phyloP scores from a whole-genome alignment of 176 grass and related monocot species.

The Avena sativa region DNA sequence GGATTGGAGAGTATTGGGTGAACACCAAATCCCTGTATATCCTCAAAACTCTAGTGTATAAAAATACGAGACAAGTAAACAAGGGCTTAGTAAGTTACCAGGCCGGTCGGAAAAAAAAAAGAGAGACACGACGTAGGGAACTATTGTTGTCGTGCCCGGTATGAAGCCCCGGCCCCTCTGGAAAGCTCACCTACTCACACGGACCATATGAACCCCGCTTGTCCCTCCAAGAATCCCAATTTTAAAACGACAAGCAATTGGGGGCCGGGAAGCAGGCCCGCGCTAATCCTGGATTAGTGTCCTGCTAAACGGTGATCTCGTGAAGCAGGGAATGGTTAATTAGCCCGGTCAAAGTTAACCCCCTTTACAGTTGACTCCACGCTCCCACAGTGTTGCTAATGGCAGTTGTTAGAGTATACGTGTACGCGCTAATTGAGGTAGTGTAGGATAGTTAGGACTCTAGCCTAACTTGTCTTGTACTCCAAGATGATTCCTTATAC shows the following conservation, averaged over 20 bases:
- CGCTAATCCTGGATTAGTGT: conserved; percentile 67
- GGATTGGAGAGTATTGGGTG: too few species aligned
- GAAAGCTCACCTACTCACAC: conserved; percentile 31
- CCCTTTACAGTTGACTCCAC: conserved; percentile 53
- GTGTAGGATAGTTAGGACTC: too few species aligned
- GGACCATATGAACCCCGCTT: conserved; percentile 31
- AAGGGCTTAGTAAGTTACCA: background rate
- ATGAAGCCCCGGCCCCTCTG: background rate
- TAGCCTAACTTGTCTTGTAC: too few species aligned
- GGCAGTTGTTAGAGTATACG: background rate
- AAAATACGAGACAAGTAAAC: too few species aligned
- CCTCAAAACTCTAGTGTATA: too few species aligned
- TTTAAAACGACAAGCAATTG: background rate
- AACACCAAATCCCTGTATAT: too few species aligned
- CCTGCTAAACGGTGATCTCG: conserved; percentile 24
- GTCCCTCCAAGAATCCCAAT: conserved; percentile 25
- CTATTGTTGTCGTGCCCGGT: conserved; percentile 31
- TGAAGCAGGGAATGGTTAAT: background rate
- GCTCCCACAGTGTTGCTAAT: conserved; percentile 22
- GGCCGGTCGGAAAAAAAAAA: background rate
- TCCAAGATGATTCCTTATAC: too few species aligned
- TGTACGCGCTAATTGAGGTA: too few species aligned
- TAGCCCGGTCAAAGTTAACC: conserved; percentile 36
- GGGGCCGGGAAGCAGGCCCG: conserved; percentile 39
- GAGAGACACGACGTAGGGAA: conserved; percentile 32